Conservation (phyloP, 805 yeast genomes). For the Yamadazyma takamatsuzukensis region DNA sequence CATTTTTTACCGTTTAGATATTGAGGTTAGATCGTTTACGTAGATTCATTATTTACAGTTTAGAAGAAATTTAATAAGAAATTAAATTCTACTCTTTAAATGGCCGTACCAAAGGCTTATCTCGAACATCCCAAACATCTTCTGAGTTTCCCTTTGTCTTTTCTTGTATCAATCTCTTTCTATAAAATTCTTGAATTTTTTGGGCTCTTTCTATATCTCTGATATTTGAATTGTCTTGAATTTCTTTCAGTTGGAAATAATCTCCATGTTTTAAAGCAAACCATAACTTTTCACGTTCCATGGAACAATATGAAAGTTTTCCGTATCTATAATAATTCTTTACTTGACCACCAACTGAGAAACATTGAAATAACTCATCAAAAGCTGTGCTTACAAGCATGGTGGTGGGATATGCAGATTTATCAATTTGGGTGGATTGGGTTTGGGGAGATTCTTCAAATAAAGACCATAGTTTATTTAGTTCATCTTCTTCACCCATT, state of each 20-base stretch:
- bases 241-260: conserved; percentile 14
- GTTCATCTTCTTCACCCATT: conserved; percentile 21
- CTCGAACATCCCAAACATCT: conserved; percentile 70
- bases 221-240: conserved; percentile 17
- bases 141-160: conserved; percentile 73
- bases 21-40: not conserved
- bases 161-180: conserved; percentile 56
- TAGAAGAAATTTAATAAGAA: not conserved
- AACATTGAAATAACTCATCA: conserved; percentile 82
- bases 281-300: conserved; percentile 69
- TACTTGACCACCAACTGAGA: conserved; percentile 86
- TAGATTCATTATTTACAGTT: conserved; percentile 1
- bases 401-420: conserved; percentile 27
- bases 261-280: conserved; percentile 66
- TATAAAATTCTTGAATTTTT: conserved; percentile 68
- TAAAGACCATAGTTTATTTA: conserved; percentile 26
- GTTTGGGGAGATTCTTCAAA: conserved; percentile 26
- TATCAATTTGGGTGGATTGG: conserved; percentile 17
- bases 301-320: conserved; percentile 64
- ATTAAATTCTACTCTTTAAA: conserved; percentile 20
- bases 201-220: conserved; percentile 46
- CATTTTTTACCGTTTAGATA: not conserved
- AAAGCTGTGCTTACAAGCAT: conserved; percentile 62
- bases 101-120: conserved; percentile 31
- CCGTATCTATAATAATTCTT: conserved; percentile 84